Evolutionary conservation across 2,329 filamentous ascomycete genomes (phyloP).

Genomic region (Ramichloridium luteum): DNA sequence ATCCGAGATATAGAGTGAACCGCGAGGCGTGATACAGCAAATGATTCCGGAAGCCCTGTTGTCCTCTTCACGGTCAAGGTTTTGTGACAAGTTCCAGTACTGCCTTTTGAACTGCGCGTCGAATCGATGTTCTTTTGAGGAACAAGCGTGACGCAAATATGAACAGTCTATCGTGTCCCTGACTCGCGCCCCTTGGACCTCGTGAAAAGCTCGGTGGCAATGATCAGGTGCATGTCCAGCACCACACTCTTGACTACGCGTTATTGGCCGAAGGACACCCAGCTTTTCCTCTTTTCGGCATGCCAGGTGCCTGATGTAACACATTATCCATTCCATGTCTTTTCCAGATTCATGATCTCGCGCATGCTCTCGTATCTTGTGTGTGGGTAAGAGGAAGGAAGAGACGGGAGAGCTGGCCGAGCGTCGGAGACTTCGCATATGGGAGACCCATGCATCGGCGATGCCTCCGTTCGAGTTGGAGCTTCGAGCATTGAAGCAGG

Average conservation of each 20-base stretch:
- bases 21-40: conserved; percentile 56
- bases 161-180: conserved; percentile 53
- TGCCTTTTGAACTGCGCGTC: conserved; percentile 48
- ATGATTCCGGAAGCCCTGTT: conserved; percentile 42
- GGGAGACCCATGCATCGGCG: conserved; percentile 29
- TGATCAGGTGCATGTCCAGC: conserved; percentile 43
- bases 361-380: conserved; percentile 29
- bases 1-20: conserved; percentile 48
- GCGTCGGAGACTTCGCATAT: conserved; percentile 40
- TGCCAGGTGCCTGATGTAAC: conserved; percentile 47
- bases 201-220: conserved; percentile 40
- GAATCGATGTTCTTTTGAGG: conserved; percentile 28
- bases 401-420: conserved; percentile 50
- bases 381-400: conserved; percentile 46
- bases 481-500: conserved; percentile 28
- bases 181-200: conserved; percentile 45
- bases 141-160: conserved; percentile 38
- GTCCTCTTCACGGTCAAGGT: conserved; percentile 50
- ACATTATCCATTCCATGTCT: conserved; percentile 42
- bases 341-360: conserved; percentile 9
- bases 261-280: conserved; percentile 45
- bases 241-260: conserved; percentile 46
- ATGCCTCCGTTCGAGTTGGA: background rate
- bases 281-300: conserved; percentile 41
- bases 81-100: conserved; percentile 58